Base-by-base conservation (phyloP, 2,329 filamentous ascomycete genomes). In the Tolypocladium nubicola region DNA sequence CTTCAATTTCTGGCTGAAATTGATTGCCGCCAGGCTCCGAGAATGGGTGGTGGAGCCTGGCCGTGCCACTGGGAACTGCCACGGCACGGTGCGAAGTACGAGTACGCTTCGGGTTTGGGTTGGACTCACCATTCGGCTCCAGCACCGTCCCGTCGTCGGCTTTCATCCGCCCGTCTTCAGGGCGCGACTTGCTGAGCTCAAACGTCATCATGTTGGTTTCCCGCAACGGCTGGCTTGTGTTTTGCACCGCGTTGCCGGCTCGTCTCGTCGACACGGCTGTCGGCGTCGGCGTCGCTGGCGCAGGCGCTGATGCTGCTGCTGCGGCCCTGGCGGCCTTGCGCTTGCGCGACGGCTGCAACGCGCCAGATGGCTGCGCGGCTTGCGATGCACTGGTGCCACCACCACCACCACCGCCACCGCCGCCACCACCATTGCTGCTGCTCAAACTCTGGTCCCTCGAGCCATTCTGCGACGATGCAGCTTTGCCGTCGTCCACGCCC, bases 151-250 rank as follows among this genome's bases (percentile, higher is more conserved):
- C 94, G 75, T 97, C 91, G 70, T 99, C 94, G 60, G 94, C 90
- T 64, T 88, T 82, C 69, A 99, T 80, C 68, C 87, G 86, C 57
- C 89, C 89, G 65, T 92, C 80, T 66, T 88, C 86, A 58, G 92
- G 79, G 58, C 79, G 80, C 54, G 82, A 83, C 58, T 84, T 82
- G 67, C 81, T 84, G 60, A 84, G 84, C 61, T 90, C 86, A 73
- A 97, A 97, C 49, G 83, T 90, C 75, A 97, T 82, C 85, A 97
- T 87, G 71, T 95, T 97, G 55, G 89, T 87, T 67, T 90, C 85
- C 61, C 82, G 78, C 67, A 68, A 70, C 26, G 66, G 62, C 60
- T 76, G 72, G 60, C 73, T 71, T 63, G 75, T 64, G 58, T 69
- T 70, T 57, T 73, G 69, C 57, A 72, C 61, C 59, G 69, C 64